These are phyloP conservation scores for Chlorophyllum brunneum DNA, from an alignment of 768 basidiomycete species.

Conservation along the genomic window DNA sequence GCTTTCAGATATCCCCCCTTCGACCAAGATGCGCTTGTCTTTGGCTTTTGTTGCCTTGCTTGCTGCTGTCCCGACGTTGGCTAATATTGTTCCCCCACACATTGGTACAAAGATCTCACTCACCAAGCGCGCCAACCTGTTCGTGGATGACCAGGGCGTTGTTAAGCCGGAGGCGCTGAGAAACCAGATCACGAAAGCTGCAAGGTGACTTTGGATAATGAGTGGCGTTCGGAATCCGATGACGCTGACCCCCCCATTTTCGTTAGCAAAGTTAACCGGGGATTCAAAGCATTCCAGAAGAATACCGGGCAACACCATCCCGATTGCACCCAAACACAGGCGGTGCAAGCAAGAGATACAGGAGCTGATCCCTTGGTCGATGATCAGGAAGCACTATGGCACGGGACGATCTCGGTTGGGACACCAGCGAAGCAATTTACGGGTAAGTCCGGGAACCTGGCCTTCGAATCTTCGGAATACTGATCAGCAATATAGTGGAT, in stretches of 20 bases:
- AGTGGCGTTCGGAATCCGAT: background rate
- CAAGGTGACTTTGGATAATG: constrained; percentile 14
- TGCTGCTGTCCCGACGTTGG: constrained; percentile 8
- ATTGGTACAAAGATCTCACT: constrained; percentile 23
- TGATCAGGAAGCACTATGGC: constrained; percentile 38
- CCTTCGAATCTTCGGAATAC: background rate
- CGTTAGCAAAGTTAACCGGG: constrained; percentile 39
- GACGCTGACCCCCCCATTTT: too few relatives aligned
- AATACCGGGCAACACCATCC: constrained; percentile 43
- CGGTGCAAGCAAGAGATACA: constrained; percentile 23
- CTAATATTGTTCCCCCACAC: constrained; percentile 13
- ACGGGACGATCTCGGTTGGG: constrained; percentile 42
- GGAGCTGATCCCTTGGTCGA: constrained; percentile 30
- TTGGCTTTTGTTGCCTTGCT: constrained; percentile 7
- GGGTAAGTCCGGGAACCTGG: constrained; percentile 23
- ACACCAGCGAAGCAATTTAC: constrained; percentile 40
- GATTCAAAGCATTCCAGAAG: constrained; percentile 38
- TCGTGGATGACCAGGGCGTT: constrained; percentile 22
- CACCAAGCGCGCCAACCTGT: constrained; percentile 19
- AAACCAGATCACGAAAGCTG: constrained; percentile 19
- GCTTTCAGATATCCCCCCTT: background rate
- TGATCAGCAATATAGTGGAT: constrained; percentile 31
- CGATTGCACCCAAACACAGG: constrained; percentile 15
- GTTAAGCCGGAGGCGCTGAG: constrained; percentile 21
- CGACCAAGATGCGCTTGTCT: constrained; percentile 6